phyloP scores from a whole-genome alignment of 2,329 filamentous ascomycete species.

The Pseudophaeomoniella oleicola region DNA sequence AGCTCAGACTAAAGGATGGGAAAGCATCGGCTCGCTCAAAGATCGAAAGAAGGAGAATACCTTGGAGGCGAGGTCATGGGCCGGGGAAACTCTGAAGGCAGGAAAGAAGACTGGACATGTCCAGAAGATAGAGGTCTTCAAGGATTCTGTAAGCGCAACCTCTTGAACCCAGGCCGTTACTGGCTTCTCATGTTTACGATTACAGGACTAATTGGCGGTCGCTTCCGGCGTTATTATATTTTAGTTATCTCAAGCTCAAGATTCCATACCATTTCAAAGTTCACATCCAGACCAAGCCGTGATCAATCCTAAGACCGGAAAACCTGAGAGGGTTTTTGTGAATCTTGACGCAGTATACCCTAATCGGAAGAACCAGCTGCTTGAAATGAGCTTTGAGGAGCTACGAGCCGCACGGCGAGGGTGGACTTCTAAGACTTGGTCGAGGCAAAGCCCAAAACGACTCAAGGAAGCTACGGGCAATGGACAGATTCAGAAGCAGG shows the following conservation, averaged over 20 bases:
- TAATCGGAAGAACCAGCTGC: slow-evolving; percentile 51
- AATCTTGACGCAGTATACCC: slow-evolving; percentile 78
- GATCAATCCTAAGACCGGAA: slow-evolving; percentile 67
- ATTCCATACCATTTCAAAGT: slow-evolving; percentile 35
- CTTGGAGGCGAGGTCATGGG: slow-evolving; percentile 78
- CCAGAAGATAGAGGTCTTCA: slow-evolving; percentile 83
- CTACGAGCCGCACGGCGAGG: slow-evolving; percentile 66
- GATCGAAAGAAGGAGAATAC: slow-evolving; percentile 91
- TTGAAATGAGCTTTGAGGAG: slow-evolving; percentile 85
- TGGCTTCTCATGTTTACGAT: slow-evolving; percentile 62
- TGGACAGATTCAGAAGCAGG: slow-evolving; percentile 1
- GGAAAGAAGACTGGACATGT: slow-evolving; percentile 65
- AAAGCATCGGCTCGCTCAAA: slow-evolving; percentile 72
- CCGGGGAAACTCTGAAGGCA: slow-evolving; percentile 74
- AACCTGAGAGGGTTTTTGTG: slow-evolving; percentile 74
- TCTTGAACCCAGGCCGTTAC: slow-evolving; percentile 35
- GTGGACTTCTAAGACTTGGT: slow-evolving; percentile 44
- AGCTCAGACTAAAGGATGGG: slow-evolving; percentile 61
- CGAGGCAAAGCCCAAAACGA: slow-evolving; percentile 22
- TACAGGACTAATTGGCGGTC: slow-evolving; percentile 81
- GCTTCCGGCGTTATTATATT: slow-evolving; percentile 35
- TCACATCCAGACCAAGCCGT: slow-evolving; percentile 53
- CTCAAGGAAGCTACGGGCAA: slow-evolving; percentile 40
- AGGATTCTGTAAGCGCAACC: slow-evolving; percentile 61
- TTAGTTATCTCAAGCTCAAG: slow-evolving; percentile 26